These are phyloP conservation scores for Hydnum rufescens DNA, from an alignment of 768 basidiomycete genomes.

Conservation along the genomic window DNA sequence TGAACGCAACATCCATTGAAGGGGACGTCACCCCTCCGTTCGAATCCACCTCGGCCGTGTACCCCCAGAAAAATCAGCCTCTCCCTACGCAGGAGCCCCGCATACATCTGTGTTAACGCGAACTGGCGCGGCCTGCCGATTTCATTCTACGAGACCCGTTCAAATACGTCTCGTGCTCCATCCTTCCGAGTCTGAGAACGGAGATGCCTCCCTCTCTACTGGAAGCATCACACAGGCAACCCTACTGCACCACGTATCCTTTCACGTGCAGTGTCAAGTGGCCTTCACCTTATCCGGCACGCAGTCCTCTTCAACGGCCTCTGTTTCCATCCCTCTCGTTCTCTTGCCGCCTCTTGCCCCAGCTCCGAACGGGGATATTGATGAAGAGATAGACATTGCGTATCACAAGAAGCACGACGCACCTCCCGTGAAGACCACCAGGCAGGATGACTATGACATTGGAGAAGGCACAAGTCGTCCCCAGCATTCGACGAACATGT, in stretches of 20 bases:
- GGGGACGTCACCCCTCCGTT: not conserved
- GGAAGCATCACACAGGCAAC: constrained; percentile 64
- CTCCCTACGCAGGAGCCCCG: constrained; percentile 13
- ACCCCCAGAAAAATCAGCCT: constrained; percentile 3
- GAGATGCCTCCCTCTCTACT: constrained; percentile 26
- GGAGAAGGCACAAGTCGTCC: constrained; percentile 33
- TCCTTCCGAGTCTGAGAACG: constrained; percentile 18
- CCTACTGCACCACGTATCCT: constrained; percentile 64
- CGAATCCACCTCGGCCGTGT: not conserved
- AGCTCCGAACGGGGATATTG: constrained; percentile 51
- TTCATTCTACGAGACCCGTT: constrained; percentile 56
- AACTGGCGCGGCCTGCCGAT: constrained; percentile 82
- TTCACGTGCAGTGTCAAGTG: constrained; percentile 48
- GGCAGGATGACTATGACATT: constrained; percentile 33
- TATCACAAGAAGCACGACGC: constrained; percentile 80
- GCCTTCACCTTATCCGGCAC: constrained; percentile 50
- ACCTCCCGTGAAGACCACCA: constrained; percentile 49
- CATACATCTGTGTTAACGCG: constrained; percentile 41
- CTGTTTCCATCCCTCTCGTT: constrained; percentile 36
- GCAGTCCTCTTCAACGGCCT: constrained; percentile 15
- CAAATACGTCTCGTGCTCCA: constrained; percentile 69
- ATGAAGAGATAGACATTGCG: constrained; percentile 31
- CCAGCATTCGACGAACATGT: constrained; percentile 66
- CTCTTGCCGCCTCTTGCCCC: constrained; percentile 59
- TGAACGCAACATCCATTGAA: constrained; percentile 2